These are phyloP conservation scores for Cladosporium sp. DNA, from an alignment of 2,329 filamentous ascomycete species.

Conservation along the genomic window DNA sequence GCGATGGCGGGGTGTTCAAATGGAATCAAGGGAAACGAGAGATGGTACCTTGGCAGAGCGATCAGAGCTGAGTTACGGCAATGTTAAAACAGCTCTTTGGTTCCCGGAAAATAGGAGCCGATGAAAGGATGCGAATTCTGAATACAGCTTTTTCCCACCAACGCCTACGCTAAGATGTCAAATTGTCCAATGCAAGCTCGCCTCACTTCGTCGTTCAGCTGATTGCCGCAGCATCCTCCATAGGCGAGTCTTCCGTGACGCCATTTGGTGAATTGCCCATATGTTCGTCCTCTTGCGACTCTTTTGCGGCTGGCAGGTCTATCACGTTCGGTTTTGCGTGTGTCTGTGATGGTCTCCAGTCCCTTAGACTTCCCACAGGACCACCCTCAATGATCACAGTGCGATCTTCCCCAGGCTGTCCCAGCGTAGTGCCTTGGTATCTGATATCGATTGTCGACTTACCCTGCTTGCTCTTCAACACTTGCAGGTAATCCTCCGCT, in stretches of 20 bases:
- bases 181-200: neutral
- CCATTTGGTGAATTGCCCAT: conserved; percentile 7
- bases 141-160: conserved; percentile 10
- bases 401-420: conserved; percentile 66
- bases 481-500: conserved; percentile 46
- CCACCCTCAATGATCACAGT: conserved; percentile 77
- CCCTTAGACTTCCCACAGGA: conserved; percentile 59
- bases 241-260: conserved; percentile 5
- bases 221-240: conserved; percentile 5
- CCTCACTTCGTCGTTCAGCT: neutral
- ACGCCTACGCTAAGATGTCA: conserved; percentile 15
- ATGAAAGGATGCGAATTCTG: neutral
- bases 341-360: conserved; percentile 50
- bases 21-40: conserved; percentile 59
- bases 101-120: no score
- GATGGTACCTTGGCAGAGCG: conserved; percentile 34
- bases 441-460: conserved; percentile 77
- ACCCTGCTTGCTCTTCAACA: conserved; percentile 86
- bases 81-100: no score
- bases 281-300: neutral
- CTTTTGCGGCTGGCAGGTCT: conserved; percentile 2
- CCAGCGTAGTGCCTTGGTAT: conserved; percentile 79
- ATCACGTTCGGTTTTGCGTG: neutral
- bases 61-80: neutral
- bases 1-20: conserved; percentile 61